Base-by-base conservation (phyloP, 2,329 filamentous ascomycete species). In the Epichloe coenophiala region DNA sequence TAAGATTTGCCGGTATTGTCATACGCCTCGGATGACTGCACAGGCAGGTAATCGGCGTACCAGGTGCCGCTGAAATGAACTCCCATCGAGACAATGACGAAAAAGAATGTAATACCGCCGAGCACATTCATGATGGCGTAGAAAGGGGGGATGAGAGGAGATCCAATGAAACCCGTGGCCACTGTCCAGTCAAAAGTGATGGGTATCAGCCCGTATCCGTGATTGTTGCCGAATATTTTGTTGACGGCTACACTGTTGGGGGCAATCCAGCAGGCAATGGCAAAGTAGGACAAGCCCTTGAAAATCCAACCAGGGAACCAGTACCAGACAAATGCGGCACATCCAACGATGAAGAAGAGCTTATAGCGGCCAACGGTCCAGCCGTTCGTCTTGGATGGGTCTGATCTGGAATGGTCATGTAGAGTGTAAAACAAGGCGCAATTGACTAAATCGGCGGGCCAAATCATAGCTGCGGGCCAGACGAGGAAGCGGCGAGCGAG, bases 281-380 rank as follows among this genome's bases (percentile, higher is more conserved):
- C 78, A 58, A 84, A 84, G 56, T 77, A 73, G 37, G 75, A 79
- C 4, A 84, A 67, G 46, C 78, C 80, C 49, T 78, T 78, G 53
- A 78, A 81, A 41, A 85, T 75, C 60, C 76, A 79, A 4, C 77
- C 78, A 0, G 80, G 80, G 57, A 81, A 73, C 74, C 76, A 81
- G 57, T 80, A 79, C 76, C 77, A 75, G 38, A 72, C 60, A 52
- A 73, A 73, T 23, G 75, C 72, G 17, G 65, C 73, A 27, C 65
- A 59, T 55, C 77, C 76, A 37, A 81, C 69, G 56, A 75, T 74
- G 50, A 82, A 59, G 66, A 84, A 85, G 62, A 78, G 78, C 55
- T 71, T 73, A 63, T 82, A 84, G 48, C 80, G 75, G n/a, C 77
- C 74, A 46, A 84, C 73, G 36, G 60, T 71, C 82, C 83, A 86